Percentiles rank a stretch among this genome's conserved stretches.
Conservation (phyloP, 2,329 filamentous ascomycete species). For the Orbilia quercus region DNA sequence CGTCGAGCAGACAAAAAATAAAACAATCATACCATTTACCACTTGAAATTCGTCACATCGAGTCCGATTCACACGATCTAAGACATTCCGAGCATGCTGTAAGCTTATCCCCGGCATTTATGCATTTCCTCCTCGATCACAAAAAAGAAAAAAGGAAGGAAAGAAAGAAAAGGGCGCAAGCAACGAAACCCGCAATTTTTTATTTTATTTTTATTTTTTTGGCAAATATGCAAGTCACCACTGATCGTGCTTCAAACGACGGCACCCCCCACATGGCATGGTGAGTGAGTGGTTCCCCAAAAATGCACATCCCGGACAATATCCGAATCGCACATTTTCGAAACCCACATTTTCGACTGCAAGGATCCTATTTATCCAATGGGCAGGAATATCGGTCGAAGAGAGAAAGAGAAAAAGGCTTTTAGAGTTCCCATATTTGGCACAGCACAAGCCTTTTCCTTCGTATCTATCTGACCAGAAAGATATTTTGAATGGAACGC, state of each 20-base stretch:
- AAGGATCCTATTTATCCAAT: constrained; percentile 37
- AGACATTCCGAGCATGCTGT: constrained; percentile 22
- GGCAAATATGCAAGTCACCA: constrained; percentile 34
- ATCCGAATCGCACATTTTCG: constrained; percentile 45
- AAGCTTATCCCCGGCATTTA: constrained; percentile 36
- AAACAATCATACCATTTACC: no score
- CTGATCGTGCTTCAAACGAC: neutral
- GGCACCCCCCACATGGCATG: constrained; percentile 29
- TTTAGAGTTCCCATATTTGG: constrained; percentile 8
- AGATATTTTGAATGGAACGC: neutral
- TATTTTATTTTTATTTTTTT: no score
- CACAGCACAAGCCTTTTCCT: no score
- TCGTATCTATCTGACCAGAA: neutral
- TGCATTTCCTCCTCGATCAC: neutral
- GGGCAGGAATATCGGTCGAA: neutral
- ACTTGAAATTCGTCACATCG: constrained; percentile 32
- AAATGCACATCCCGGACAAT: constrained; percentile 40
- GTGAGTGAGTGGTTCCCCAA: neutral
- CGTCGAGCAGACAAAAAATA: no score
- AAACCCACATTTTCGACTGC: constrained; percentile 20
- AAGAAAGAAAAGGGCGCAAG: constrained; percentile 26
- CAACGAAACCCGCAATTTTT: neutral
- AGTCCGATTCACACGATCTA: constrained; percentile 37
- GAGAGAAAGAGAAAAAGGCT: neutral
- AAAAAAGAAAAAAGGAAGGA: no score